Evolutionary conservation across 1,284 basidiomycete species (phyloP).

Genomic region (Fomitopsis betulina): DNA sequence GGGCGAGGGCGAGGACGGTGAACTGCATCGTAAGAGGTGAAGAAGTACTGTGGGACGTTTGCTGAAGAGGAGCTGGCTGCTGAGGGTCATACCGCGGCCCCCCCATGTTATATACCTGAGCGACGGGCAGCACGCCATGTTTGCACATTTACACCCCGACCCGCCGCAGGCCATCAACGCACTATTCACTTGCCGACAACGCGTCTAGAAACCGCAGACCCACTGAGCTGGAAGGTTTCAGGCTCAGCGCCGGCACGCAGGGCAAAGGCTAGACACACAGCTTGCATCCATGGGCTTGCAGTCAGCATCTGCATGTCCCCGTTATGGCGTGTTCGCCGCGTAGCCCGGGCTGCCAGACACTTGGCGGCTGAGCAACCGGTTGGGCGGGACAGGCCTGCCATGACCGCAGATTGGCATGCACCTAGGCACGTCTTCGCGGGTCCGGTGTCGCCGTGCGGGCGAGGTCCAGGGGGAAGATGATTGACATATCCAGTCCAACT

Average conservation of each 20-base stretch:
- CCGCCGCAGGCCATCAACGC: background rate
- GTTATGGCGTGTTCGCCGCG: background rate
- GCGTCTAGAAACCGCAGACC: background rate
- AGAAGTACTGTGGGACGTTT: constrained; percentile 1
- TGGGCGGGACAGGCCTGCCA: background rate
- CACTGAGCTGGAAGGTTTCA: background rate
- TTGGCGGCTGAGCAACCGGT: background rate
- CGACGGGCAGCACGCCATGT: background rate
- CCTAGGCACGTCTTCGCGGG: background rate
- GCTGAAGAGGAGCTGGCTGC: background rate
- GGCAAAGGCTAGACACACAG: background rate
- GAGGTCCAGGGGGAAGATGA: background rate
- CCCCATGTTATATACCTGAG: background rate
- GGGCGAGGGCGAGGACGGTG: background rate
- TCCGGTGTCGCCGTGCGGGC: background rate
- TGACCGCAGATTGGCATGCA: background rate
- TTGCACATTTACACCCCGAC: background rate
- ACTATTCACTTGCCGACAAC: no score
- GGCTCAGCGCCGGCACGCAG: background rate
- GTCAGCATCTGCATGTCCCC: background rate
- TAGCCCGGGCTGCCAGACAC: background rate
- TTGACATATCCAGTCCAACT: background rate
- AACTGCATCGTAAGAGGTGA: constrained; percentile 14
- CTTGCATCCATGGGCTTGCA: no score
- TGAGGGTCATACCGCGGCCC: background rate